Conservation (phyloP, 2,329 filamentous ascomycete genomes). For the Venturiaceae sp. region DNA sequence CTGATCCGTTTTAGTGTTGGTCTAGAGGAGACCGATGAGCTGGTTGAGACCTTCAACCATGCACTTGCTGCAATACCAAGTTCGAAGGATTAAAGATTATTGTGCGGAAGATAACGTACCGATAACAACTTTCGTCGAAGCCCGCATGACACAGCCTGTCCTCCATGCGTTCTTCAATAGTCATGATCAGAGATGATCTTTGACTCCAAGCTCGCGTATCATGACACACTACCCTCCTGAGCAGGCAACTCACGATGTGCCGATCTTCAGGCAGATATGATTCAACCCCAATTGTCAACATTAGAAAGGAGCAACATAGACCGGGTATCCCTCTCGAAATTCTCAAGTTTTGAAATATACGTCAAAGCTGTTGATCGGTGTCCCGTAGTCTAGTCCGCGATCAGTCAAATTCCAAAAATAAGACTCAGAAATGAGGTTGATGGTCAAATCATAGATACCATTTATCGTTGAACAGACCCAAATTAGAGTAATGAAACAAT, state of each 20-base stretch:
- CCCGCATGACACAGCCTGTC: neutral
- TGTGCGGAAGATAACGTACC: neutral
- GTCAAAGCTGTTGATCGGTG: neutral
- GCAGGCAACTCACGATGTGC: neutral
- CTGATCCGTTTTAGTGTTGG: conserved; percentile 84
- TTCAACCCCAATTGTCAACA: neutral
- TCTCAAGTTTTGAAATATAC: neutral
- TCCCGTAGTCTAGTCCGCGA: neutral
- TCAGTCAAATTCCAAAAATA: neutral
- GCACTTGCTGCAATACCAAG: conserved; percentile 54
- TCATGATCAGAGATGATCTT: neutral
- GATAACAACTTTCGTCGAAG: neutral
- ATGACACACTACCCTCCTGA: neutral
- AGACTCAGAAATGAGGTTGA: neutral
- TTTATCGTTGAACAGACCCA: neutral
- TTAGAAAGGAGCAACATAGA: neutral
- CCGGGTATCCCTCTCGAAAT: neutral
- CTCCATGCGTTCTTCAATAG: neutral
- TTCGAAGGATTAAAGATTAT: neutral
- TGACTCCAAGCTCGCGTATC: neutral
- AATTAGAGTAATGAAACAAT: neutral
- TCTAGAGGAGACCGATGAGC: conserved; percentile 62
- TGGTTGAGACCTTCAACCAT: conserved; percentile 53
- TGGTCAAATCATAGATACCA: neutral
- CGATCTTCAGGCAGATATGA: neutral